Base-by-base conservation (phyloP, 192 early-diverging fungal species). In the Phlyctochytrium planicorne region DNA sequence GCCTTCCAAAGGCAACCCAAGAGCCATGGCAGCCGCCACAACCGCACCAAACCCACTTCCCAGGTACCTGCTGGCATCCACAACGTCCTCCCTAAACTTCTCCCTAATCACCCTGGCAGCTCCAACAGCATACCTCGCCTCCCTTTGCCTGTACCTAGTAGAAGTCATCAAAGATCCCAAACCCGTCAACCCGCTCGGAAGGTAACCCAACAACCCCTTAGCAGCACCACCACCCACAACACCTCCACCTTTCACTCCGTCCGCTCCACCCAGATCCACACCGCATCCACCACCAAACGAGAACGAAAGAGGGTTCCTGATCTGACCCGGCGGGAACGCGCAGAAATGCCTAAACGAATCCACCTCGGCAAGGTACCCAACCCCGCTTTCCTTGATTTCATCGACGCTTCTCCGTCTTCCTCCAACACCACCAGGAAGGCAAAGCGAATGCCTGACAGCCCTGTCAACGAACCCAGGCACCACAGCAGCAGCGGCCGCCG, bases 1-100 rank as follows among this genome's bases (percentile, higher is more conserved):
- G 1, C 64, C 64, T 20, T 57, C 34, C 12, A 68, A 17, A 10
- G 55, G 63, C 1, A 66, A 4, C 0, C 65, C 17, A 0, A 72
- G 30, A 2, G 70, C 70, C 70, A 72, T 72, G 14, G 59, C 70
- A 52, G 70, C 70, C n/a, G 70, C 70, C 24, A 72, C 70, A 20
- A 72, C 35, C 1, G 53, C 56, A 23, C 70, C 70, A 52, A 59
- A 66, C 6, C 70, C 70, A 36, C 63, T 32, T 3, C 70, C 70
- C 20, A 72, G 47, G 56, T 56, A 72, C 32, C 65, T 57, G 33
- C 59, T 59, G 3, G 55, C 70, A 0, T 36, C 60, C 20, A 72
- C 57, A 34, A 66, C 24, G 17, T 66, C 55, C 12, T 30, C 34
- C n/a, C 65, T 17, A 34, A 72, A 72, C 34, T 53, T 53, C 31